phyloP scores from a whole-genome alignment of 306 rosid genomes.

The Neltuma alba region DNA sequence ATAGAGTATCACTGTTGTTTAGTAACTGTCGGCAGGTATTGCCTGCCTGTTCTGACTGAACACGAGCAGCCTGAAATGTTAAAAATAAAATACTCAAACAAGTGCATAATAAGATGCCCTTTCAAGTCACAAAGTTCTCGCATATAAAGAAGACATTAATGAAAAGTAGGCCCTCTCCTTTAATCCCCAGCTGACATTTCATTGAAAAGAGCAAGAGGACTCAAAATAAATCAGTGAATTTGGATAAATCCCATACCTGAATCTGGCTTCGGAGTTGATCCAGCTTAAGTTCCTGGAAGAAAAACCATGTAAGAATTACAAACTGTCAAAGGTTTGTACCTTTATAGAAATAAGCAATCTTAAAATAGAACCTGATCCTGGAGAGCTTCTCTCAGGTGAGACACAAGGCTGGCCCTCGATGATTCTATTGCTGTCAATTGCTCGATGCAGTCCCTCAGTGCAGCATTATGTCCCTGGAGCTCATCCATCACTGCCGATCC shows the following conservation, averaged over 20 bases:
- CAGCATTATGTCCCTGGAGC: constrained; percentile 73
- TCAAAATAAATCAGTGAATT: constrained; percentile 18
- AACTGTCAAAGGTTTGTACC: background rate
- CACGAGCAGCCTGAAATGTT: constrained; percentile 74
- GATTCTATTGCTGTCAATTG: constrained; percentile 77
- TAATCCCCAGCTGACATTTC: constrained; percentile 9
- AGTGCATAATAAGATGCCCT: background rate
- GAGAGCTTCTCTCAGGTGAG: constrained; percentile 87
- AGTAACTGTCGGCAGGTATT: constrained; percentile 60
- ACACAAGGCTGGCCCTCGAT: constrained; percentile 79
- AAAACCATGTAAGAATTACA: constrained; percentile 42
- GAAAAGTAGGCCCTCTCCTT: background rate
- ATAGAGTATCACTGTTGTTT: constrained; percentile 50
- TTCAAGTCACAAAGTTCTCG: constrained; percentile 8
- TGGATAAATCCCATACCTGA: constrained; percentile 69
- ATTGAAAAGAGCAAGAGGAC: constrained; percentile 12
- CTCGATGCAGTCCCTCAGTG: constrained; percentile 75
- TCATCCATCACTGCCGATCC: constrained; percentile 74
- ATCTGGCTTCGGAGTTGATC: constrained; percentile 83
- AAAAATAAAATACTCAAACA: constrained; percentile 19
- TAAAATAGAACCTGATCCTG: constrained; percentile 77
- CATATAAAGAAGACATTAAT: background rate
- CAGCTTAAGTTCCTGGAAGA: constrained; percentile 81
- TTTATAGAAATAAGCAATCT: constrained; percentile 9
- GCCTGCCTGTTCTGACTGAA: constrained; percentile 68